These are phyloP conservation scores for Gymnopus androsaceus DNA, from an alignment of 1,284 basidiomycete genomes.

Conservation along the genomic window DNA sequence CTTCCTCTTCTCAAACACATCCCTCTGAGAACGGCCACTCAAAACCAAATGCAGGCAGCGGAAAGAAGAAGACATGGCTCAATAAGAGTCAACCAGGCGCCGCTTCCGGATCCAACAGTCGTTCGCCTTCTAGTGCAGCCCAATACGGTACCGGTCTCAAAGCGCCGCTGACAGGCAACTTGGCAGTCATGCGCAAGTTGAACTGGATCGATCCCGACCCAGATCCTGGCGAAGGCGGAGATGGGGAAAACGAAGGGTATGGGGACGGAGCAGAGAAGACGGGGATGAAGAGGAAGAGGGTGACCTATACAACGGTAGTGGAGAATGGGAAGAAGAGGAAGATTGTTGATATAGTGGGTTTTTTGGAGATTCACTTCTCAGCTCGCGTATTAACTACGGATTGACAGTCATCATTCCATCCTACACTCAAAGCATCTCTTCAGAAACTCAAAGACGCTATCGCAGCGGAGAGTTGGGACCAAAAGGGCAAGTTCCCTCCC, in stretches of 20 bases:
- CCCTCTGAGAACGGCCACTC: background rate
- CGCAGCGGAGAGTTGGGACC: slow-evolving; percentile 66
- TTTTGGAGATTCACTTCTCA: background rate
- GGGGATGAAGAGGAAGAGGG: slow-evolving; percentile 38
- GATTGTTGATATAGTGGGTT: slow-evolving; percentile 61
- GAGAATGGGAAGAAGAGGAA: slow-evolving; percentile 69
- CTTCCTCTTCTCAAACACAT: background rate
- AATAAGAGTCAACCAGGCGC: too few relatives aligned
- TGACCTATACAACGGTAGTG: slow-evolving; percentile 48
- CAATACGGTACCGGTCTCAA: slow-evolving; percentile 5
- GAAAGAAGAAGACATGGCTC: slow-evolving; percentile 2
- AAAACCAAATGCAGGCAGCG: background rate
- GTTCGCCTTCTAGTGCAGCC: background rate
- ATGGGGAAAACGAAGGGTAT: background rate
- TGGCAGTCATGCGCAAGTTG: slow-evolving; percentile 5
- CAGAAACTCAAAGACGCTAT: slow-evolving; percentile 65
- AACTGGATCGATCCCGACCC: slow-evolving; percentile 11
- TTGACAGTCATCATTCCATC: slow-evolving; percentile 59
- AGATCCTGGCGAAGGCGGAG: background rate
- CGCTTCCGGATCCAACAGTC: background rate
- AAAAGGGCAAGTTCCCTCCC: slow-evolving; percentile 88
- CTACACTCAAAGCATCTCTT: slow-evolving; percentile 65
- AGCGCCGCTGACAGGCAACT: slow-evolving; percentile 7
- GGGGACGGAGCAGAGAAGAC: slow-evolving; percentile 5
- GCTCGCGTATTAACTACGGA: background rate